Evolutionary conservation across 257 asterid species (phyloP).

Genomic region (Lycium ferocissimum): DNA sequence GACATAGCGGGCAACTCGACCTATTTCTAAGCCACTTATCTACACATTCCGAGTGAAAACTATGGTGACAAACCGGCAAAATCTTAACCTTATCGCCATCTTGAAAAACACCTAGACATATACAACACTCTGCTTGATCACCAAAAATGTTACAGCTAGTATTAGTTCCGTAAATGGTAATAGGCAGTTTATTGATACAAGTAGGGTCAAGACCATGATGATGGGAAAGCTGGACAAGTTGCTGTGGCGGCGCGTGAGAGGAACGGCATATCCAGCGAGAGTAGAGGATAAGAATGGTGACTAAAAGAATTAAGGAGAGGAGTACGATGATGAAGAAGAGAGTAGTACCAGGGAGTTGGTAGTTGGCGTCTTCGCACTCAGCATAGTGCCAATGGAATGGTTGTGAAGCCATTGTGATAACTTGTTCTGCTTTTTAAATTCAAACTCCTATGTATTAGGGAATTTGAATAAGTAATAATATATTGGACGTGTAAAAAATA

Average conservation of each 20-base stretch:
- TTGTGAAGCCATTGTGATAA: not conserved
- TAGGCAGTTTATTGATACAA: constrained; percentile 51
- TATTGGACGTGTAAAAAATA: not conserved
- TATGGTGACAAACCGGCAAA: constrained; percentile 58
- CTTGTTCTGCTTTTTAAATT: too few species aligned
- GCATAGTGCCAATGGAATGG: constrained; percentile 74
- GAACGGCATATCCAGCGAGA: constrained; percentile 59
- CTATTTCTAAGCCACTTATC: constrained; percentile 75
- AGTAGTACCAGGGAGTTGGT: constrained; percentile 67
- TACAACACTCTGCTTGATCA: constrained; percentile 35
- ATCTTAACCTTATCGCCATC: constrained; percentile 59
- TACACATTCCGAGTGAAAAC: constrained; percentile 68
- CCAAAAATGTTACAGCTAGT: too few species aligned
- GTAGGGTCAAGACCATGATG: constrained; percentile 56
- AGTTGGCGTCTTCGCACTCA: constrained; percentile 71
- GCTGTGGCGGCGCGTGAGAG: constrained; percentile 46
- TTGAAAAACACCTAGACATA: constrained; percentile 56
- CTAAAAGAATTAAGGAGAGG: constrained; percentile 48
- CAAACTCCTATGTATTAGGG: not conserved
- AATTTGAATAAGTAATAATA: not conserved
- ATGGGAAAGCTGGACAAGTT: not conserved
- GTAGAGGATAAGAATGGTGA: constrained; percentile 59
- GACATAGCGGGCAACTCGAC: constrained; percentile 85
- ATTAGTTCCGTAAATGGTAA: constrained; percentile 40
- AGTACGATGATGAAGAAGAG: constrained; percentile 66